phyloP scores from a whole-genome alignment of 2,329 filamentous ascomycete genomes.

The Hortaea sp. region DNA sequence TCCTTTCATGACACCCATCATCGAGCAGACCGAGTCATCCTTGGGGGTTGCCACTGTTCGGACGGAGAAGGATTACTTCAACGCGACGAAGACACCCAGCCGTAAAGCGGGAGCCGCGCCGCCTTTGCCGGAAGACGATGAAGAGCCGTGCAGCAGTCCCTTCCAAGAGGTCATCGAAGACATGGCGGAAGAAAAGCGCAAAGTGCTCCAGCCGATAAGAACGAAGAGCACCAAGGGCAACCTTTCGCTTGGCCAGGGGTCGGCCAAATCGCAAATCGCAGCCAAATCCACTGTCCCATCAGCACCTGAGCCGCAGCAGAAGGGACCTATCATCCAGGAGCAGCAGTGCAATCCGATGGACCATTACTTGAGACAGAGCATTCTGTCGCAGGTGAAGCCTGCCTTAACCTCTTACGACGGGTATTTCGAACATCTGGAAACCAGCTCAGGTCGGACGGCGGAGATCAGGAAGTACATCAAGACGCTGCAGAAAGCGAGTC shows the following conservation, averaged over 20 bases:
- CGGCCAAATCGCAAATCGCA: constrained; percentile 23
- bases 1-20: constrained; percentile 98
- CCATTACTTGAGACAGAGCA: constrained; percentile 60
- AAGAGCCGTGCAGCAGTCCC: constrained; percentile 56
- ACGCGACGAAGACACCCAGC: constrained; percentile 68
- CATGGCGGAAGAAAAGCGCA: constrained; percentile 31
- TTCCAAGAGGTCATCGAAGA: constrained; percentile 54
- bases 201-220: constrained; percentile 43
- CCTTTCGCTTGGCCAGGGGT: constrained; percentile 23
- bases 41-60: constrained; percentile 55
- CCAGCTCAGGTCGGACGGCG: constrained; percentile 53
- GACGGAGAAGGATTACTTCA: constrained; percentile 44
- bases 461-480: constrained; percentile 81
- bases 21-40: constrained; percentile 86
- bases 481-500: constrained; percentile 47
- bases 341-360: constrained; percentile 82
- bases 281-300: constrained; percentile 13
- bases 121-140: constrained; percentile 25
- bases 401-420: constrained; percentile 65
- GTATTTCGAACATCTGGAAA: constrained; percentile 62
- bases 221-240: constrained; percentile 38
- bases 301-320: constrained; percentile 37
- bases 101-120: constrained; percentile 41
- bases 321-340: constrained; percentile 71
- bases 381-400: constrained; percentile 64